Base-by-base conservation (phyloP, 2,329 filamentous ascomycete species). In the Dothiorella sarmentorum region DNA sequence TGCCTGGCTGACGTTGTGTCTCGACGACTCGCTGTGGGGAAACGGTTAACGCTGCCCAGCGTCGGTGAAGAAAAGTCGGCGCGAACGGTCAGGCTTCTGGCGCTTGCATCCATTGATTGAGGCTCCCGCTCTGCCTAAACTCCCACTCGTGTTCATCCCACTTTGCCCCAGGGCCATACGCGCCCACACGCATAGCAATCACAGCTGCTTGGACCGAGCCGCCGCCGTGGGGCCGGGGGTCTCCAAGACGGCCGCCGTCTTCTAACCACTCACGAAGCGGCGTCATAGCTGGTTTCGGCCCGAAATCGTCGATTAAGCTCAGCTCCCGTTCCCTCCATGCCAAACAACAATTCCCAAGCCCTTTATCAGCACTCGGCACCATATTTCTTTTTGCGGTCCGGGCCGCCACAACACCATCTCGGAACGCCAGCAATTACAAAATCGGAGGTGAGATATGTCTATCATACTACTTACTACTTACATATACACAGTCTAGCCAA, bases 21-120 rank as follows among this genome's bases (percentile, higher is more conserved):
- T 29, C 33, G 33, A n/a, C n/a, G n/a, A 40, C 33, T 53, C 22
- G 35, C 33, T 40, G 49, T 27, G 43, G 49, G 49, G 31, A 53
- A 38, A 17, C n/a, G n/a, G n/a, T n/a, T n/a, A n/a, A n/a, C 20
- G 49, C 35, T 29, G 49, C 22, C 33, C 49, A 29, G 49, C 49
- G 49, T 20, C 33, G 49, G 33, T 53, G 49, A 53, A 53, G 49
- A 29, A 29, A 17, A n/a, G 35, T 9, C 3, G 15, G 11, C 49
- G 49, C 49, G 49, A 53, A 53, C n/a, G n/a, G n/a, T 53, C 49
- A 53, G 7, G 47, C 20, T 31, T 17, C 47, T 29, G 49, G 49
- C 49, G 49, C 49, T 40, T 53, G 49, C 49, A 53, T n/a, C n/a
- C n/a, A n/a, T n/a, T n/a, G n/a, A n/a, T 53, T 53, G 49, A 53